phyloP scores from a whole-genome alignment of 179 eudicot species.

The Sideroxylon spinosum region DNA sequence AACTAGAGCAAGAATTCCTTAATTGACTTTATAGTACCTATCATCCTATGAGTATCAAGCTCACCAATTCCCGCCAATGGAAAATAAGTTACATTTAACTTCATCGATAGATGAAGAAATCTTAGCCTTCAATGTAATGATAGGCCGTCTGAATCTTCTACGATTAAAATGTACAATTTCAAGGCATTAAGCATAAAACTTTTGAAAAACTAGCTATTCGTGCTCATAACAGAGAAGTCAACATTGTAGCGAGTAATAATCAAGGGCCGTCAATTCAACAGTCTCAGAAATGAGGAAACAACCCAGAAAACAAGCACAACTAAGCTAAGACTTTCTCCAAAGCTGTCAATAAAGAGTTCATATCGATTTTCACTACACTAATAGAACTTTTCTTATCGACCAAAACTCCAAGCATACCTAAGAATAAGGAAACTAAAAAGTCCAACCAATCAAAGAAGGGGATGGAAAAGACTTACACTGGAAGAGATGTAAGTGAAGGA shows the following conservation, averaged over 20 bases:
- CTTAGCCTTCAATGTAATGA: too few relatives aligned
- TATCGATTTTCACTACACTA: not conserved
- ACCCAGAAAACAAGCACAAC: not conserved
- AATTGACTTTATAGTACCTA: not conserved
- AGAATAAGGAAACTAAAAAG: too few relatives aligned
- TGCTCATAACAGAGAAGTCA: constrained; percentile 12
- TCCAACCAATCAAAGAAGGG: not conserved
- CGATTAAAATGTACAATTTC: too few relatives aligned
- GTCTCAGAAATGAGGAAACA: not conserved
- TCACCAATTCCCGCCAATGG: too few relatives aligned
- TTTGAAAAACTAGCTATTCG: not conserved
- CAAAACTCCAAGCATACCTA: too few relatives aligned
- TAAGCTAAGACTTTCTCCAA: not conserved
- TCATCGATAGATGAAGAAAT: too few relatives aligned
- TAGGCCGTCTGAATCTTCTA: too few relatives aligned
- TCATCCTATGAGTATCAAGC: constrained; percentile 14
- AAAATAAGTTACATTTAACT: too few relatives aligned
- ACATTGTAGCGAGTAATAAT: not conserved
- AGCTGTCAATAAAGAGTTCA: not conserved
- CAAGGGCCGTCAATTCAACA: not conserved
- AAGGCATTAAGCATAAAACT: constrained; percentile 1
- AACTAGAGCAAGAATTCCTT: not conserved
- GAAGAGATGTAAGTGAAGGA: not conserved
- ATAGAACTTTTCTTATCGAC: not conserved
- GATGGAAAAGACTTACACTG: not conserved